Evolutionary conservation across 495 filamentous ascomycete species (phyloP), one percentile per base, ranked within the genome.

Genomic region (Penicillium silybi): DNA sequence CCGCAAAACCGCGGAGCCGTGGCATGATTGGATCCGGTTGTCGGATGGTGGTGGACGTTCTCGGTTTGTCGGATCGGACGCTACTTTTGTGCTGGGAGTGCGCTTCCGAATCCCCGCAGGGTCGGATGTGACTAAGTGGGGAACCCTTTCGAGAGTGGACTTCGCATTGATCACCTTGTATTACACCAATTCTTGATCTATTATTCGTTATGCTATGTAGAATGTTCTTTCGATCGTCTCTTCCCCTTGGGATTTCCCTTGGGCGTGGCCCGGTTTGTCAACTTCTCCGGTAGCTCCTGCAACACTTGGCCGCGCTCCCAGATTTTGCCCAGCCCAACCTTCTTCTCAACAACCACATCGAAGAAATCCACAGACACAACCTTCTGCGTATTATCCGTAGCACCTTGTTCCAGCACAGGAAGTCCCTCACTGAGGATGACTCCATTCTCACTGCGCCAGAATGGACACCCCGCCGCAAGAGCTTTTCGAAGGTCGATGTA

Each of bases 381-480:
- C 53, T 67, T 69, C 23, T 53, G 41, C 17, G 42, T 38, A 22
- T 62, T 61, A 29, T 55, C 42, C 3, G 39, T 41, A 39, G 53
- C 58, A 4, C 46, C 49, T 17, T 37, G 4, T 15, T 25, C 52
- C 13, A 55, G 19, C 18, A 57, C 37, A 8, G 56, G 46, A n/a
- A 76, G 46, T 3, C 74, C 78, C 53, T 79, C 78, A 32, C 73
- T 79, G 6, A 81, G 63, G 44, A 81, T 70, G 2, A 92, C 93
- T 2, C 84, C 89, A 67, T 98, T 98, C 47, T 88, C 88, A 67
- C 87, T 91, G 50, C 81, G 66, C 85, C 88, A 96, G 79, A 93
- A 97, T 62, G 93, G 72, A 50, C 82, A 86, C 0, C 78, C 81
- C 15, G 81, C 81, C 16, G 71, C 70, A 38, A 90, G 59, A 26